A percentile compares a stretch with the other conserved stretches of the same genome.
phyloP scores from a whole-genome alignment of 345 rosid genomes.

The Moricandia moricandioides region DNA sequence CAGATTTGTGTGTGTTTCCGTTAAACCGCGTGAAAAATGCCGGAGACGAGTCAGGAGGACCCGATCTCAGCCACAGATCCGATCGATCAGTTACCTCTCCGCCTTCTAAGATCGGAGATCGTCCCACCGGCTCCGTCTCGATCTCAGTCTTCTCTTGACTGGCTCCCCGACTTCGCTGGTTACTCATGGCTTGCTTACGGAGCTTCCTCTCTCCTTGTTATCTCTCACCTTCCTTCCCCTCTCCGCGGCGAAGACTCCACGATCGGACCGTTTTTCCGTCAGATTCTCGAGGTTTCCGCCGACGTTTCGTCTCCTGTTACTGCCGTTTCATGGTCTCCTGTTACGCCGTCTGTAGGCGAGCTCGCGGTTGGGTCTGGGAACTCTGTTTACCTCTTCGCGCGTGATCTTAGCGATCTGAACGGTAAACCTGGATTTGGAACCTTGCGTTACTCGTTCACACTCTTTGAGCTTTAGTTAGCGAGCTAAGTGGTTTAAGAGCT shows the following conservation, averaged over 20 bases:
- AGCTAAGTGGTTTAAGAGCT: background rate
- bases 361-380: slow-evolving; percentile 73
- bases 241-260: slow-evolving; percentile 55
- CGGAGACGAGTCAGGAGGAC: slow-evolving; percentile 38
- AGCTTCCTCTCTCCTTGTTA: slow-evolving; percentile 79
- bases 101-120: slow-evolving; percentile 56
- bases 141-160: slow-evolving; percentile 65
- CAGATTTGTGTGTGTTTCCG: slow-evolving; percentile 23
- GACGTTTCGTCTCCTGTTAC: slow-evolving; percentile 44
- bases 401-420: slow-evolving; percentile 37
- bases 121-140: slow-evolving; percentile 71
- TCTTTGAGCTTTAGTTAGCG: background rate
- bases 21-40: slow-evolving; percentile 40
- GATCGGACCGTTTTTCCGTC: slow-evolving; percentile 70
- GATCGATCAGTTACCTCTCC: slow-evolving; percentile 55
- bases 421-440: slow-evolving; percentile 41
- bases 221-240: slow-evolving; percentile 89
- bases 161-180: slow-evolving; percentile 81
- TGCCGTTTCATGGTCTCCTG: slow-evolving; percentile 82
- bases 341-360: slow-evolving; percentile 67
- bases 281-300: slow-evolving; percentile 64
- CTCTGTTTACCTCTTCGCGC: slow-evolving; percentile 49
- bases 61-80: slow-evolving; percentile 44
- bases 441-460: background rate
- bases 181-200: slow-evolving; percentile 95